These are phyloP conservation scores for Boletellus sp. DNA, from an alignment of 768 basidiomycete species.

Conservation along the genomic window DNA sequence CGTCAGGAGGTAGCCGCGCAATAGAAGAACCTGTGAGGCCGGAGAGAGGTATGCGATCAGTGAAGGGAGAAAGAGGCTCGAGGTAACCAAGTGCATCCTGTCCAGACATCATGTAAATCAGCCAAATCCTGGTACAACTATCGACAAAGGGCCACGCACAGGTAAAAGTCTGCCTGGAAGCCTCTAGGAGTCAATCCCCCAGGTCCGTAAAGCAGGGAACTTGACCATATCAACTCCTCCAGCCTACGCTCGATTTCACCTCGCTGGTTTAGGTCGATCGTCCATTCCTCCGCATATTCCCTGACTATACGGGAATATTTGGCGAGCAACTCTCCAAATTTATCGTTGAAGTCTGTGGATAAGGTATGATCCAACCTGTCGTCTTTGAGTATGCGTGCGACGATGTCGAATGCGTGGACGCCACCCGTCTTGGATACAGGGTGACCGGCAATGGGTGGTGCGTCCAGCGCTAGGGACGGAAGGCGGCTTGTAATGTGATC, in stretches of 20 bases:
- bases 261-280: conserved; percentile 32
- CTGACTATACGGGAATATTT: conserved; percentile 1
- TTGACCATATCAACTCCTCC: conserved; percentile 60
- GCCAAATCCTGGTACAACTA: too few relatives aligned
- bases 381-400: conserved; percentile 52
- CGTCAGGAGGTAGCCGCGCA: conserved; percentile 28
- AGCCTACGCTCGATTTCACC: conserved; percentile 49
- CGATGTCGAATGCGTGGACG: conserved; percentile 44
- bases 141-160: conserved; percentile 37
- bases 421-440: conserved; percentile 2
- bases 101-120: neutral
- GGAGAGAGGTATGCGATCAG: conserved; percentile 15
- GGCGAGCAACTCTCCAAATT: conserved; percentile 8
- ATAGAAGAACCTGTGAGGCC: conserved; percentile 21
- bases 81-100: conserved; percentile 31
- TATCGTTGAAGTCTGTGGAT: conserved; percentile 17
- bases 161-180: conserved; percentile 41
- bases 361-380: conserved; percentile 26
- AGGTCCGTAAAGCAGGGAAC: conserved; percentile 51
- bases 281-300: conserved; percentile 40
- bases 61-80: conserved; percentile 29
- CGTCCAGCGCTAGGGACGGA: conserved; percentile 8
- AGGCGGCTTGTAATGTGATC: conserved; percentile 5
- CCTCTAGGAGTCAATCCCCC: conserved; percentile 56
- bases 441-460: neutral